These are phyloP conservation scores for Pyrenula aspistea DNA, from an alignment of 495 filamentous ascomycete species.

Conservation along the genomic window DNA sequence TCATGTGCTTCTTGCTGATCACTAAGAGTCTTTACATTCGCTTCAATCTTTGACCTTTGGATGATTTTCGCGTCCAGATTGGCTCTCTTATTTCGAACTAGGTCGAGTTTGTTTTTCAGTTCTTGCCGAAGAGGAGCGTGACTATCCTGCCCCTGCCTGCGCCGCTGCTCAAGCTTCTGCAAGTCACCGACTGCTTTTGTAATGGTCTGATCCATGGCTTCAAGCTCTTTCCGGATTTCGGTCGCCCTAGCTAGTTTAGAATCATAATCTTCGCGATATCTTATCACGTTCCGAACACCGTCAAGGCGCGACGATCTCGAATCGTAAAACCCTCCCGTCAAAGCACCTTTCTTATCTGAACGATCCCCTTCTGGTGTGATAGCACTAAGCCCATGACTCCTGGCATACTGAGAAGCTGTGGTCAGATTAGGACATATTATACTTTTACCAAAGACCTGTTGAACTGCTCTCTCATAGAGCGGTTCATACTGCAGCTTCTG, in stretches of 20 bases:
- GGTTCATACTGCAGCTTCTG: conserved; percentile 72
- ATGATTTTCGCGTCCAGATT: conserved; percentile 60
- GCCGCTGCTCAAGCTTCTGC: conserved; percentile 71
- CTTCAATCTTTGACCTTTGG: conserved; percentile 61
- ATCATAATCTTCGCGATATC: conserved; percentile 65
- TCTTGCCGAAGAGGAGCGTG: conserved; percentile 69
- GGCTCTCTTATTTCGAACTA: conserved; percentile 61
- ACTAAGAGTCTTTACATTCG: conserved; percentile 59
- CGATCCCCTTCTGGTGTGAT: conserved; percentile 92
- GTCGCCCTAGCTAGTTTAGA: conserved; percentile 40
- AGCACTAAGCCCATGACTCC: conserved; percentile 79
- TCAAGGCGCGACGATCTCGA: conserved; percentile 70
- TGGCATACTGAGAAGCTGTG: conserved; percentile 76
- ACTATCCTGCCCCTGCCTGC: conserved; percentile 66
- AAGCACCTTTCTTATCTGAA: conserved; percentile 83
- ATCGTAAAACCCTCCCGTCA: conserved; percentile 90
- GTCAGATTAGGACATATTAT: conserved; percentile 85
- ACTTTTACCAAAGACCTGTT: conserved; percentile 90
- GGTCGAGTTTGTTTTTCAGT: conserved; percentile 54
- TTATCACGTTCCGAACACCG: conserved; percentile 63
- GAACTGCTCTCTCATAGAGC: conserved; percentile 71
- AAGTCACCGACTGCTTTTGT: conserved; percentile 69
- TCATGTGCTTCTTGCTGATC: conserved; percentile 64
- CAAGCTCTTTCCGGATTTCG: conserved; percentile 54
- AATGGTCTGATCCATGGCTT: conserved; percentile 73